Percentiles rank a stretch among this genome's conserved stretches.
These are phyloP conservation scores for Eucalyptus decipiens DNA, from an alignment of 345 rosid species.

Conservation along the genomic window DNA sequence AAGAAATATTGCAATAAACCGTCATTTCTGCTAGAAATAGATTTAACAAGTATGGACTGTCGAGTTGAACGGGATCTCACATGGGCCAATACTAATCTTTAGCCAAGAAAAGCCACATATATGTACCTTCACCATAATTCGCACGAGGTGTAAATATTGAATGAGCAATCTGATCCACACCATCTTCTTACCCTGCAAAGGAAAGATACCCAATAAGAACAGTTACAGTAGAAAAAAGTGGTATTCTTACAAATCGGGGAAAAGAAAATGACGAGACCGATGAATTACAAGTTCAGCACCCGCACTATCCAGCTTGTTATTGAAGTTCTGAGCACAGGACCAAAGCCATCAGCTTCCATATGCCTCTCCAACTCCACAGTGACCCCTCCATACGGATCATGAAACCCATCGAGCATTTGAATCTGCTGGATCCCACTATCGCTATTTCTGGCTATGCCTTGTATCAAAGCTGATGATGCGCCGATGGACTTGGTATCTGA, in stretches of 20 bases:
- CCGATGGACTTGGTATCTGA: background rate
- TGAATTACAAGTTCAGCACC: background rate
- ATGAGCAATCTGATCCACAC: slow-evolving; percentile 66
- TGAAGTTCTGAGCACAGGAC: background rate
- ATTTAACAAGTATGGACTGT: background rate
- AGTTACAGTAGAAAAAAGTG: background rate
- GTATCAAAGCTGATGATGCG: background rate
- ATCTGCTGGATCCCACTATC: background rate
- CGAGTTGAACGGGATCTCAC: background rate
- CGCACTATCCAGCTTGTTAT: background rate
- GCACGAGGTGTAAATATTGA: slow-evolving; percentile 26
- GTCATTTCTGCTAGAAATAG: background rate
- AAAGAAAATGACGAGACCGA: background rate
- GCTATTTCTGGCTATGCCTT: background rate
- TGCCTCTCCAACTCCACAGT: background rate
- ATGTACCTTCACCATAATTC: slow-evolving; percentile 25
- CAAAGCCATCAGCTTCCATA: no score
- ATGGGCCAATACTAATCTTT: background rate
- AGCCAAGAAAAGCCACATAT: background rate
- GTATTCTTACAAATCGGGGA: no score
- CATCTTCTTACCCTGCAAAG: slow-evolving; percentile 49
- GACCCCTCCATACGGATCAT: background rate
- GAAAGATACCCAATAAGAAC: background rate
- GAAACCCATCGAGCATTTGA: background rate
- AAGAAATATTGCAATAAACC: background rate